Conservation (phyloP, 768 basidiomycete genomes). For the Rhodotorula toruloides region DNA sequence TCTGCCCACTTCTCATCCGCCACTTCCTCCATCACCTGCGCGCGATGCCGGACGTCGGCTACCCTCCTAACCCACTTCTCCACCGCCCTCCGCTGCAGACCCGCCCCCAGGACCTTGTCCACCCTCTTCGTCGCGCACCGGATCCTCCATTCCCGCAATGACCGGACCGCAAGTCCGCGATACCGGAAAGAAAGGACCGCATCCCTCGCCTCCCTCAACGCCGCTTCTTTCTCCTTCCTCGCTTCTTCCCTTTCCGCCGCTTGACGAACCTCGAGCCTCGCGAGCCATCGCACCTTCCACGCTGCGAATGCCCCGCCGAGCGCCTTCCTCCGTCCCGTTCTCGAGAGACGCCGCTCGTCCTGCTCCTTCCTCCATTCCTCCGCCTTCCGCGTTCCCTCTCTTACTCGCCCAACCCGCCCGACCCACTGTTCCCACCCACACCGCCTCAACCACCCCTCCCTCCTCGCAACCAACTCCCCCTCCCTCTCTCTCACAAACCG, state of each 20-base stretch:
- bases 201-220: conserved; percentile 9
- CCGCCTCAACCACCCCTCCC: conserved; percentile 9
- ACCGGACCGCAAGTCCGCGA: neutral
- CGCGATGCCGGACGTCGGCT: neutral
- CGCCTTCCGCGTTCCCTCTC: neutral
- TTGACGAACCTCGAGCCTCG: neutral
- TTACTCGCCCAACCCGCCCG: neutral
- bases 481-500: neutral
- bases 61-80: neutral
- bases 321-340: neutral
- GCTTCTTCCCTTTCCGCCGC: neutral
- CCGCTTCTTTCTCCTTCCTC: neutral
- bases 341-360: neutral
- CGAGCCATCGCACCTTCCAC: neutral
- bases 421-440: conserved; percentile 13
- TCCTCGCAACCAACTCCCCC: neutral
- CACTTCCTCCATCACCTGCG: neutral
- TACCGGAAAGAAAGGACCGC: neutral
- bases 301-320: neutral
- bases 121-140: neutral
- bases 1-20: neutral
- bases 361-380: neutral
- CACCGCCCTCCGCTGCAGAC: neutral
- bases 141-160: neutral
- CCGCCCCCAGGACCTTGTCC: neutral